These are phyloP conservation scores for Amphicarpaea edgeworthii DNA, from an alignment of 306 rosid species.

Conservation along the genomic window DNA sequence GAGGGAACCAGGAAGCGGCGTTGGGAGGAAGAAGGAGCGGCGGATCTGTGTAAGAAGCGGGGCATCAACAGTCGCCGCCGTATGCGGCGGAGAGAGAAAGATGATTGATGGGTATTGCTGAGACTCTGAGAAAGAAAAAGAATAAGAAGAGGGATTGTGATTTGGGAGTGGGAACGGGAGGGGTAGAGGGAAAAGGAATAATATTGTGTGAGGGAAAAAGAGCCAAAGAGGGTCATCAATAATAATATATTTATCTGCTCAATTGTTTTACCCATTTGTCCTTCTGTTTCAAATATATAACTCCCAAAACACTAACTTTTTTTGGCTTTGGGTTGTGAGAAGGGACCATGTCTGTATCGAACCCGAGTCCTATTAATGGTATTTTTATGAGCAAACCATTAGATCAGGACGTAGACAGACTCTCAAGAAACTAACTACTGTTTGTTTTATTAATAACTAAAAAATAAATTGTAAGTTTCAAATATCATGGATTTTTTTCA, in stretches of 20 bases:
- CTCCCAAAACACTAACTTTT: constrained; percentile 1
- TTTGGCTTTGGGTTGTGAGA: too few relatives aligned
- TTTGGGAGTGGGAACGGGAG: neutral
- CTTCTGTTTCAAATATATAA: constrained; percentile 21
- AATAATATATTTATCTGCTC: neutral
- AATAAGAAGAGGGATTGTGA: constrained; percentile 5
- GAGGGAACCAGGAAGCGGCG: neutral
- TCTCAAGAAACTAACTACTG: too few relatives aligned
- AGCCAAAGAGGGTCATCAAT: neutral
- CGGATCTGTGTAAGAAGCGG: constrained; percentile 11
- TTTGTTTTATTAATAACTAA: too few relatives aligned
- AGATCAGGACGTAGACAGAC: too few relatives aligned
- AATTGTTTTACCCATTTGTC: constrained; percentile 39
- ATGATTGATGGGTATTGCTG: neutral
- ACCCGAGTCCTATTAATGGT: too few relatives aligned
- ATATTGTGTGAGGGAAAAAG: neutral
- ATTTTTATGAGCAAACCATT: too few relatives aligned
- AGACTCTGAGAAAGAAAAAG: neutral
- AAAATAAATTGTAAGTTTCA: too few relatives aligned
- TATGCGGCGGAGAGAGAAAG: constrained; percentile 13
- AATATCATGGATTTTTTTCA: too few relatives aligned
- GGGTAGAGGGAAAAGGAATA: constrained; percentile 26
- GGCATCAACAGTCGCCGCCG: neutral
- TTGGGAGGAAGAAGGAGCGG: neutral
- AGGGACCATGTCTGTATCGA: too few relatives aligned